These are phyloP conservation scores for Termitomyces sp. DNA, from an alignment of 768 basidiomycete genomes.

Conservation along the genomic window DNA sequence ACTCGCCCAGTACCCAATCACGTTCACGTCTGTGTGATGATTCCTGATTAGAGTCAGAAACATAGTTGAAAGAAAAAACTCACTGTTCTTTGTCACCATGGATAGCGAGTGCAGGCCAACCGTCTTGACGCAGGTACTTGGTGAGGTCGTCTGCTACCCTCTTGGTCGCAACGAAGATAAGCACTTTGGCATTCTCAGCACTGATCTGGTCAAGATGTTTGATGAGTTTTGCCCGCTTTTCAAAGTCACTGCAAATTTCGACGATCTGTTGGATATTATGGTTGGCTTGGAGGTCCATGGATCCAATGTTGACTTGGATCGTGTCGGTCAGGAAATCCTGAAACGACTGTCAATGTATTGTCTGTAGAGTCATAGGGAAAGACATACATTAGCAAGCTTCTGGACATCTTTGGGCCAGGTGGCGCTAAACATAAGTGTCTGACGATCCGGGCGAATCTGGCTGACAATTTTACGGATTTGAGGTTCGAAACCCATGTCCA, in stretches of 20 bases:
- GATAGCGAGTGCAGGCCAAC: slow-evolving; percentile 99
- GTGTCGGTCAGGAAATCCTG: slow-evolving; percentile 94
- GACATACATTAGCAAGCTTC: slow-evolving; percentile 79
- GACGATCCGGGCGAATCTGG: slow-evolving; percentile 96
- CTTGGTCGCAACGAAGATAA: slow-evolving; percentile 98
- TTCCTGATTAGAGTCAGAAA: not conserved
- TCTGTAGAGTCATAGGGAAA: not conserved
- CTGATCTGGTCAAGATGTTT: slow-evolving; percentile 97
- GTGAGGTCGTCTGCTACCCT: slow-evolving; percentile 98
- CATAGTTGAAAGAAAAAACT: slow-evolving; percentile 17
- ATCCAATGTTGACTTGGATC: slow-evolving; percentile 99
- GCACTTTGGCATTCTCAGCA: slow-evolving; percentile 94
- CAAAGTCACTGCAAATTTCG: slow-evolving; percentile 95
- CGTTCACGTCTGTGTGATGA: slow-evolving; percentile 71
- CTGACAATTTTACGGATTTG: slow-evolving; percentile 97
- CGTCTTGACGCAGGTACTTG: slow-evolving; percentile 94
- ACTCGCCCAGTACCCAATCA: slow-evolving; percentile 98
- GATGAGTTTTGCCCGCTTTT: slow-evolving; percentile 94
- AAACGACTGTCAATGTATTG: not conserved
- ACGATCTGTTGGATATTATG: slow-evolving; percentile 96
- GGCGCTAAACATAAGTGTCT: slow-evolving; percentile 98
- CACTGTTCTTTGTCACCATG: slow-evolving; percentile 99
- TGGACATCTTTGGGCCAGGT: slow-evolving; percentile 99
- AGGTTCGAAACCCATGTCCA: slow-evolving; percentile 99
- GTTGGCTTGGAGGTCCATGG: slow-evolving; percentile 97